phyloP scores from a whole-genome alignment of 2,329 filamentous ascomycete species.

The Hymenoscyphus salicellus region DNA sequence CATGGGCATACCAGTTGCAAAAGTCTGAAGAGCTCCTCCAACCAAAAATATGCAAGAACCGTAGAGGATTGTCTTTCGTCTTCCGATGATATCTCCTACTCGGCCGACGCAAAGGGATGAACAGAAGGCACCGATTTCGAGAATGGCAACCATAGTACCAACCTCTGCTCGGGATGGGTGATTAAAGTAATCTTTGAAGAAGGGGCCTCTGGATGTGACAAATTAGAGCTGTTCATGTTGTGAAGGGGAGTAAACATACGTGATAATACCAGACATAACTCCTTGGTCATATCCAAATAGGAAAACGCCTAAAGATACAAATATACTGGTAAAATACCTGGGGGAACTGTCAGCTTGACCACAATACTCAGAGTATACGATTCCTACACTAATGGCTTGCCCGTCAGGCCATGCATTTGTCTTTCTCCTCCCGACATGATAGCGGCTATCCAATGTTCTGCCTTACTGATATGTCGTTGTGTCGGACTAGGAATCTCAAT shows the following conservation, averaged over 20 bases:
- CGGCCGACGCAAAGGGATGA: constrained; percentile 83
- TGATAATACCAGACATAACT: constrained; percentile 77
- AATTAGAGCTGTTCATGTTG: constrained; percentile 19
- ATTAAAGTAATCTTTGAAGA: constrained; percentile 89
- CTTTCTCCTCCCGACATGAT: constrained; percentile 82
- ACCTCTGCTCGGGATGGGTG: constrained; percentile 83
- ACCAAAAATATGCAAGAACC: constrained; percentile 84
- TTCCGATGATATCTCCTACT: constrained; percentile 87
- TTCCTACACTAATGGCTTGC: constrained; percentile 85
- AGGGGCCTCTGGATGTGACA: constrained; percentile 60
- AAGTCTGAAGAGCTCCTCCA: constrained; percentile 81
- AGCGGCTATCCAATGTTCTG: constrained; percentile 68
- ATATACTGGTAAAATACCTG: constrained; percentile 93
- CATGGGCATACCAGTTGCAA: constrained; percentile 79
- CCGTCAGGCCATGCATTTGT: constrained; percentile 86
- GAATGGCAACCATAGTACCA: constrained; percentile 95
- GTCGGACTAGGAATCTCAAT: constrained; percentile 75
- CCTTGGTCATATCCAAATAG: constrained; percentile 88
- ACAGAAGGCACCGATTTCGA: constrained; percentile 90
- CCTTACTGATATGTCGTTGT: constrained; percentile 60
- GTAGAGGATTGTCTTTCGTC: constrained; percentile 86
- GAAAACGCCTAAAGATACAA: constrained; percentile 82
- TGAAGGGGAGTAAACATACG: constrained; percentile 43
- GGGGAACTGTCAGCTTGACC: constrained; percentile 10
- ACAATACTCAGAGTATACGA: constrained; percentile 1